These are phyloP conservation scores for Rhodotorula taiwanensis DNA, from an alignment of 768 basidiomycete species.

Conservation along the genomic window DNA sequence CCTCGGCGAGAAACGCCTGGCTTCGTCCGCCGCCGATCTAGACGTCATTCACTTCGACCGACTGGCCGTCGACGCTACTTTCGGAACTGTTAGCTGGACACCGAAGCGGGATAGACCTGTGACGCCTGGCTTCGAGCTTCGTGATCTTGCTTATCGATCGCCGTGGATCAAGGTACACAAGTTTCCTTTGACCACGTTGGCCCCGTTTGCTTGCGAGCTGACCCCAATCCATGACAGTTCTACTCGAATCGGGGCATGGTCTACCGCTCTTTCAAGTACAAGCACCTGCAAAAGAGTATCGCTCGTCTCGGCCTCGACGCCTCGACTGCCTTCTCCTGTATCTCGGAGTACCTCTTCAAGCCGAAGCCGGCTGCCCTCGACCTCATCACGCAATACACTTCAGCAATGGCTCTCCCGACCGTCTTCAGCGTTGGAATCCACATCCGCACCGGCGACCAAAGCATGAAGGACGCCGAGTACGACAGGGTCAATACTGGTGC, in stretches of 20 bases:
- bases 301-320: constrained; percentile 14
- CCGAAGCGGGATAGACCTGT: neutral
- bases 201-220: neutral
- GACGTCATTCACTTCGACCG: constrained; percentile 35
- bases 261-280: constrained; percentile 30
- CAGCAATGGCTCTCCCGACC: constrained; percentile 16
- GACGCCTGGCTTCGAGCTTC: constrained; percentile 26
- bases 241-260: constrained; percentile 34
- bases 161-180: constrained; percentile 27
- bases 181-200: too few relatives aligned
- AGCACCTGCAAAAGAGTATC: constrained; percentile 29
- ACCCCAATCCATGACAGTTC: constrained; percentile 5
- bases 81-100: constrained; percentile 28
- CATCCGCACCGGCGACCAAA: constrained; percentile 27
- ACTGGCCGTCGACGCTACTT: constrained; percentile 21
- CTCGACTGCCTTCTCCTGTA: constrained; percentile 25
- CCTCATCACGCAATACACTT: constrained; percentile 29
- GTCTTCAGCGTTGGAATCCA: constrained; percentile 32
- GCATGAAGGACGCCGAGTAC: constrained; percentile 29
- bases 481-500: constrained; percentile 27
- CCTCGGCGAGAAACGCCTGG: constrained; percentile 13
- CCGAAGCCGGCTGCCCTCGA: constrained; percentile 26
- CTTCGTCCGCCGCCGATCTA: constrained; percentile 17
- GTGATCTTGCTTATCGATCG: constrained; percentile 25
- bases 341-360: constrained; percentile 33